These are phyloP conservation scores for Berkeleyomyces basicola DNA, from an alignment of 2,329 filamentous ascomycete genomes.

Conservation along the genomic window DNA sequence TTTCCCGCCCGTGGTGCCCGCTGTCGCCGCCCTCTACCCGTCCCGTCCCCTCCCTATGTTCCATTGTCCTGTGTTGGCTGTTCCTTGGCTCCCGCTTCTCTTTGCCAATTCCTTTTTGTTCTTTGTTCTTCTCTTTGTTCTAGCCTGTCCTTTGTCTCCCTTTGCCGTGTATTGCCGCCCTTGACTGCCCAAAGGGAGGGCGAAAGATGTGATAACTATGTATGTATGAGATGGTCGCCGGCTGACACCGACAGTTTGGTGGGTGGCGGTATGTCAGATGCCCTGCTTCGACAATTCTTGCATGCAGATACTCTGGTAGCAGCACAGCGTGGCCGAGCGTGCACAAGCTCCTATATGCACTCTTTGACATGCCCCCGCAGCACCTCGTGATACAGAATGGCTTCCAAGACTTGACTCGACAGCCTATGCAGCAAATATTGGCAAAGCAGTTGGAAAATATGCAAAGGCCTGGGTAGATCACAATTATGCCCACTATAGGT, in stretches of 20 bases:
- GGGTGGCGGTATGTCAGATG: too few species aligned
- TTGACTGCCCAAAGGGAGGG: too few species aligned
- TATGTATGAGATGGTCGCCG: too few species aligned
- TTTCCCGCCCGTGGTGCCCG: neutral
- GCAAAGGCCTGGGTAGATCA: neutral
- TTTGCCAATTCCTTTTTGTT: too few species aligned
- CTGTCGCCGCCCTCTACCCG: neutral
- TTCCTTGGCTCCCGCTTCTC: neutral
- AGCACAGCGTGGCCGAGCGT: too few species aligned
- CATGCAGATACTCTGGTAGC: too few species aligned
- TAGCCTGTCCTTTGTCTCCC: neutral
- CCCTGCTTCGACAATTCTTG: too few species aligned
- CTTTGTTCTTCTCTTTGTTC: neutral
- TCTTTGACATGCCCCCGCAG: neutral
- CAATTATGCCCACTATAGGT: neutral
- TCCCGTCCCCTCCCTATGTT: neutral
- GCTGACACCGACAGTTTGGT: too few species aligned
- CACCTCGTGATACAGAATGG: neutral
- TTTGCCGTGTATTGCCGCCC: neutral
- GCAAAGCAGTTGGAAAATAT: neutral
- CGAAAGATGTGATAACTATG: too few species aligned
- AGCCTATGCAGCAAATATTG: neutral
- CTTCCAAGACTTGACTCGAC: neutral
- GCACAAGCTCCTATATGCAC: neutral
- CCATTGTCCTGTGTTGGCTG: neutral